A percentile compares a stretch with the other conserved stretches of the same genome.
phyloP scores from a whole-genome alignment of 2,329 filamentous ascomycete species.

The Dryadomyces sulphureus region DNA sequence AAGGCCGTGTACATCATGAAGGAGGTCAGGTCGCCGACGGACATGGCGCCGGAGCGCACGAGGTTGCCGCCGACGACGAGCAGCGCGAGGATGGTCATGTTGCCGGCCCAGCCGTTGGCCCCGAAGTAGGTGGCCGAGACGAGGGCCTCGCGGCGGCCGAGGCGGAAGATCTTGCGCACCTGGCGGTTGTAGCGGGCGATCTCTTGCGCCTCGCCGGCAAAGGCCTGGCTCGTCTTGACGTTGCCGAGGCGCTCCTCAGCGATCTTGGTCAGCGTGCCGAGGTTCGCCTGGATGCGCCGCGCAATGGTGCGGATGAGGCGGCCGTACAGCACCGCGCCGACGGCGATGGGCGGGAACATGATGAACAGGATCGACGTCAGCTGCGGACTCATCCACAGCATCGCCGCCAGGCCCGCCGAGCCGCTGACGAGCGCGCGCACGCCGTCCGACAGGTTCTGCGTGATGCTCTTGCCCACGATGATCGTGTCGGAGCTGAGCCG shows the following conservation, averaged over 20 bases:
- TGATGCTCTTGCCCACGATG: conserved; percentile 96
- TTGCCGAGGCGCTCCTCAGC: conserved; percentile 96
- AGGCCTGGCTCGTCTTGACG: conserved; percentile 90
- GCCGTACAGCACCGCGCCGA: conserved; percentile 86
- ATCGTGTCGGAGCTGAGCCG: conserved; percentile 91
- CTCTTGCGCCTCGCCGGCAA: conserved; percentile 85
- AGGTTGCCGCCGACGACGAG: conserved; percentile 83
- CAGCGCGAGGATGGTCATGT: conserved; percentile 87
- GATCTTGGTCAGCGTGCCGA: conserved; percentile 89
- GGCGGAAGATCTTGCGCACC: conserved; percentile 77
- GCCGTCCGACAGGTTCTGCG: conserved; percentile 95
- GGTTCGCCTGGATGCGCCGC: conserved; percentile 81
- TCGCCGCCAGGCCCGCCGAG: conserved; percentile 74
- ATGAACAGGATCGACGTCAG: conserved; percentile 75
- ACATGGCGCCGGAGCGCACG: conserved; percentile 75
- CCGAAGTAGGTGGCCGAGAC: conserved; percentile 84
- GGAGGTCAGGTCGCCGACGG: conserved; percentile 80
- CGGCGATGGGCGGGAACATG: conserved; percentile 80
- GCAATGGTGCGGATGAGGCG: conserved; percentile 78
- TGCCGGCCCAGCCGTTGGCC: conserved; percentile 79
- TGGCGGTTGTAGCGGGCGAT: conserved; percentile 83
- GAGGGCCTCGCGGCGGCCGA: conserved; percentile 75
- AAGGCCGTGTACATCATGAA: conserved; percentile 98
- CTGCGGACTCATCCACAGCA: conserved; percentile 91
- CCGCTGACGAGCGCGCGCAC: conserved; percentile 81